Conservation (phyloP, 192 early-diverging fungal genomes). For the Backusella psychrophila region DNA sequence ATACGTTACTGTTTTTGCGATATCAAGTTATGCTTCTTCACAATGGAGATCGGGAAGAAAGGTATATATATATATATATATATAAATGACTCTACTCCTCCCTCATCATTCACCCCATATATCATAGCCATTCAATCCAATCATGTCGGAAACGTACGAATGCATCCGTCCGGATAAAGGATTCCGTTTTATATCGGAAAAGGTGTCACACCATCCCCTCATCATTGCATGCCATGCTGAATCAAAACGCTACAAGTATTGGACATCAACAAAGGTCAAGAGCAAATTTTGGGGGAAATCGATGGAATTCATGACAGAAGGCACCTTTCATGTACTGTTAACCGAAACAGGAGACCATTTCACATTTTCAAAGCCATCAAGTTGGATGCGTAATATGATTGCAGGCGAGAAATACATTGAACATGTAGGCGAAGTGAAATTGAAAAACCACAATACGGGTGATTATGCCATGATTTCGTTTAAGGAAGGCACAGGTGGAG, state of each 20-base stretch:
- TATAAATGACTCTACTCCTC: neutral
- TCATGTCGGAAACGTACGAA: conserved; percentile 98
- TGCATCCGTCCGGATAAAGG: conserved; percentile 78
- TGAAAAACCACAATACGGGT: conserved; percentile 69
- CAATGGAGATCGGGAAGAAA: conserved; percentile 82
- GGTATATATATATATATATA: conserved; percentile 9
- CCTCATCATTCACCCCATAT: neutral
- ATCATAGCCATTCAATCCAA: conserved; percentile 87
- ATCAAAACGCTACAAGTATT: conserved; percentile 73
- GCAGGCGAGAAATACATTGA: conserved; percentile 81
- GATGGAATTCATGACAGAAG: conserved; percentile 82
- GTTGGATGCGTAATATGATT: conserved; percentile 89
- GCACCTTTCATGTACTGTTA: conserved; percentile 78
- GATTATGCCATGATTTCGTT: conserved; percentile 72
- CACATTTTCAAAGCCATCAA: conserved; percentile 85
- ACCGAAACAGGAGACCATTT: conserved; percentile 68
- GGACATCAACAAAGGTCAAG: conserved; percentile 86
- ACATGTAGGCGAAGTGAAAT: conserved; percentile 84
- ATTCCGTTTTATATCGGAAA: conserved; percentile 91
- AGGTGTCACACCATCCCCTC: conserved; percentile 93
- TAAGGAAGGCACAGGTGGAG: conserved; percentile 69
- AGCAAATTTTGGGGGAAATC: conserved; percentile 91
- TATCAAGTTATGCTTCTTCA: conserved; percentile 81
- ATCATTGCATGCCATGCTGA: conserved; percentile 87
- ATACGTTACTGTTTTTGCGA: conserved; percentile 81